Evolutionary conservation across 345 rosid genomes (phyloP), one percentile per base, ranked within the genome.

Genomic region (Excoecaria agallocha): DNA sequence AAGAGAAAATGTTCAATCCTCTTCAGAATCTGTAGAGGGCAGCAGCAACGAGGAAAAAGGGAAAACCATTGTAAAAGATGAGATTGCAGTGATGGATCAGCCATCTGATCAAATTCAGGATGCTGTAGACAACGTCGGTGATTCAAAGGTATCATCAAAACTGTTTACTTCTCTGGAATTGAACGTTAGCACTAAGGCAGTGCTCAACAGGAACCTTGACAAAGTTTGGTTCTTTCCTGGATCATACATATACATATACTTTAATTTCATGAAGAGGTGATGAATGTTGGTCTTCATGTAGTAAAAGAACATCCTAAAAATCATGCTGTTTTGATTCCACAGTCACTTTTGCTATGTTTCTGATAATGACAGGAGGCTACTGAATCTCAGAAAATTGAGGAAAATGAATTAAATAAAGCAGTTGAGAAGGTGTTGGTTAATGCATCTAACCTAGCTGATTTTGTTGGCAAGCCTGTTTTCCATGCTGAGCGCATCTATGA

Each of bases 401-500:
- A 80, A 75, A 64, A 67, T 55, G 86, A 82, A 79, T 83, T 64
- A 63, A 71, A 79, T 8, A 73, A 69, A 71, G 74, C 72, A 12
- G 68, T 83, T 77, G 90, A 86, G 80, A 93, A 86, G 71, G 86
- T 96, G 69, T 74, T 82, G 86, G 87, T 96, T 17, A 89, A 89
- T 77, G 63, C 82, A 57, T 79, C 93, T 66, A 95, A 84, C 85
- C 84, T 95, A 30, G 68, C 87, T 37, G 90, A 96, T 79, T 96
- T 83, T 79, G 98, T 96, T 62, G 99, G 98, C 63, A 95, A 93
- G 78, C 98, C 97, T 2, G 93, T 91, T 25, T 95, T 95, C 84
- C 99, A 93, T 41, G 99, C 96, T 1, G 99, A 96, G 71, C 91
- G 96, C 73, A 87, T 96, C 55, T 96, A 93, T 39, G 89, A 90